These are phyloP conservation scores for Malania oleifera DNA, from an alignment of 164 flowering plant species.

Conservation along the genomic window DNA sequence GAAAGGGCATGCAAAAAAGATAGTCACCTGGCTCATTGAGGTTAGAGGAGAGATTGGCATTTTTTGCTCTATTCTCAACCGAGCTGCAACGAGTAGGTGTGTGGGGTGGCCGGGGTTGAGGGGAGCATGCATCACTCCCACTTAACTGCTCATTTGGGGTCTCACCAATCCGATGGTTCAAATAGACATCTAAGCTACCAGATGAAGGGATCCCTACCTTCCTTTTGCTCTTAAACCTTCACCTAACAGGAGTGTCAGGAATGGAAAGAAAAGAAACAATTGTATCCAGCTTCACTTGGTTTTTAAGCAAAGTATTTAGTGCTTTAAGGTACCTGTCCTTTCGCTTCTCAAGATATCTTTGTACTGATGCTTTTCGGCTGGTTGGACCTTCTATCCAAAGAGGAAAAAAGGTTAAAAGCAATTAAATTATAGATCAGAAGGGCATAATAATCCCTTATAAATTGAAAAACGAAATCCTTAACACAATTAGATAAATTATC, in stretches of 20 bases:
- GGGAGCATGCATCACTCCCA: slow-evolving; percentile 15
- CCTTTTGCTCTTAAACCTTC: slow-evolving; percentile 14
- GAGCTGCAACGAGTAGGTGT: slow-evolving; percentile 17
- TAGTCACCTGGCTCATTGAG: slow-evolving; percentile 17
- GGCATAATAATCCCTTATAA: too few species aligned
- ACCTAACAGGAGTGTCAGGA: slow-evolving; percentile 4
- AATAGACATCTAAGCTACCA: slow-evolving; percentile 23
- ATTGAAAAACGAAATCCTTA: too few species aligned
- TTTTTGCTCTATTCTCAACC: slow-evolving; percentile 16
- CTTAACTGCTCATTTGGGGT: slow-evolving; percentile 18
- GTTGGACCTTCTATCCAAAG: not conserved
- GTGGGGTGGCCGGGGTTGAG: slow-evolving; percentile 23
- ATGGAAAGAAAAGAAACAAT: not conserved
- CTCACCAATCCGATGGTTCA: slow-evolving; percentile 22
- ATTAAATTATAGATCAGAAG: too few species aligned
- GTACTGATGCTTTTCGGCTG: slow-evolving; percentile 4
- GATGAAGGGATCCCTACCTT: slow-evolving; percentile 20
- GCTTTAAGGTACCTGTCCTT: not conserved
- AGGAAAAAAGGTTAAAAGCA: too few species aligned
- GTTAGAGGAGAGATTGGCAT: slow-evolving; percentile 14
- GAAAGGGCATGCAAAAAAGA: not conserved
- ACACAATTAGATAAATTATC: too few species aligned
- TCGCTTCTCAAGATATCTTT: slow-evolving; percentile 7
- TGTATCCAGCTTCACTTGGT: not conserved
- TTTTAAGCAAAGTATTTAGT: too few species aligned